These are phyloP conservation scores for Eudorina sp. DNA, from an alignment of 139 green algal genomes.

Conservation along the genomic window DNA sequence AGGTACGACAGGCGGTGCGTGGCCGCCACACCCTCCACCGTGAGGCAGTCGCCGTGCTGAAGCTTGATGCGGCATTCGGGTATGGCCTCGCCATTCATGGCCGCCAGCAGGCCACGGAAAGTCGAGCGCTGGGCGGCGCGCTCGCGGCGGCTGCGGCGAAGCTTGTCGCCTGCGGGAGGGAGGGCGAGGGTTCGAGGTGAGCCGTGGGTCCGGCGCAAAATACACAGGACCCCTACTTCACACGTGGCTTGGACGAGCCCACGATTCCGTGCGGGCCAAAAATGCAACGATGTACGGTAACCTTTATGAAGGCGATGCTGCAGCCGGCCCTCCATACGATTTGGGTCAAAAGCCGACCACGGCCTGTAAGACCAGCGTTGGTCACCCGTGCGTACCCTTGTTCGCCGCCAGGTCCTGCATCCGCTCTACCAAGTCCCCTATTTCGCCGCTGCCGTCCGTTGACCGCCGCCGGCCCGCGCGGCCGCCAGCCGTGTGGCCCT, in stretches of 20 bases:
- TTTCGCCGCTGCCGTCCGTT: not conserved
- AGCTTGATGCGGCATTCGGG: constrained; percentile 75
- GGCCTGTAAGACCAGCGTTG: too few species aligned
- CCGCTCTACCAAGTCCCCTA: constrained; percentile 74
- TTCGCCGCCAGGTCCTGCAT: constrained; percentile 83
- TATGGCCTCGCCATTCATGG: constrained; percentile 40
- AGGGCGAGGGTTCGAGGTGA: too few species aligned
- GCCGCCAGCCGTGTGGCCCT: not conserved
- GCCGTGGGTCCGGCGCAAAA: not conserved
- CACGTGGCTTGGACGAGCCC: too few species aligned
- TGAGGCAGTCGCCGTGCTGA: constrained; percentile 64
- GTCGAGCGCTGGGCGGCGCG: constrained; percentile 56
- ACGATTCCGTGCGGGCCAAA: too few species aligned
- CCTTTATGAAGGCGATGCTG: too few species aligned
- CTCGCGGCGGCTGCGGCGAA: constrained; percentile 72
- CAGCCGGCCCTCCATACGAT: too few species aligned
- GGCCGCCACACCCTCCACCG: constrained; percentile 69
- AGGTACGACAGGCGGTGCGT: constrained; percentile 75
- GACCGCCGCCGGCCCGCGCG: not conserved
- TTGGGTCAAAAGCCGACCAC: too few species aligned
- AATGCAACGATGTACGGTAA: too few species aligned
- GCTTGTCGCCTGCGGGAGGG: constrained; percentile 56
- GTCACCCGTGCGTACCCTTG: too few species aligned
- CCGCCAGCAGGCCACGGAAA: constrained; percentile 72
- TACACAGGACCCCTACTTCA: too few species aligned